These are phyloP conservation scores for Trichoderma sp. DNA, from an alignment of 2,329 filamentous ascomycete genomes.

Conservation along the genomic window DNA sequence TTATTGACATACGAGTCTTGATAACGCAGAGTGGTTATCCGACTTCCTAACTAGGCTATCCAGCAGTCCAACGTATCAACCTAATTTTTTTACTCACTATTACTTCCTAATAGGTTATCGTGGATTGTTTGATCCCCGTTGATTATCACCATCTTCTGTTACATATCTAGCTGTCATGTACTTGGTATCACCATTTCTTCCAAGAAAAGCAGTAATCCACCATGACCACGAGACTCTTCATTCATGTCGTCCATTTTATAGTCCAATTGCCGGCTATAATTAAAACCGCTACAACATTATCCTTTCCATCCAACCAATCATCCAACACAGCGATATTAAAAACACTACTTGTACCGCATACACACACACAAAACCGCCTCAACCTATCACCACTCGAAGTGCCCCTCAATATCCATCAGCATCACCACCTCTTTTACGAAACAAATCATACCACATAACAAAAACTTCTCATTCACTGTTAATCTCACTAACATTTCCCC, in stretches of 20 bases:
- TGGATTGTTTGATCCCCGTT: neutral
- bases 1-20: neutral
- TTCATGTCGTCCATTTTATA: neutral
- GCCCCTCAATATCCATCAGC: too few relatives aligned
- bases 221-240: neutral
- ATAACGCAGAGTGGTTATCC: neutral
- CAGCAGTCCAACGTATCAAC: neutral
- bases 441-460: neutral
- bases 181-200: neutral
- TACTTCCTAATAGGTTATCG: neutral
- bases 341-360: too few relatives aligned
- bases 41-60: neutral
- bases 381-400: too few relatives aligned
- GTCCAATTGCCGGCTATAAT: neutral
- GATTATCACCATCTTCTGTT: neutral
- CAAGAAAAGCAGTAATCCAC: neutral
- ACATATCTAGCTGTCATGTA: neutral
- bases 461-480: neutral
- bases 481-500: neutral
- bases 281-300: neutral
- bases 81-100: neutral
- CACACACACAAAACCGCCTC: too few relatives aligned
- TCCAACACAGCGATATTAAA: neutral
- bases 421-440: neutral
- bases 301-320: neutral